These are phyloP conservation scores for Musa beccarii DNA, from an alignment of 176 grass and related monocot genomes.

Conservation along the genomic window DNA sequence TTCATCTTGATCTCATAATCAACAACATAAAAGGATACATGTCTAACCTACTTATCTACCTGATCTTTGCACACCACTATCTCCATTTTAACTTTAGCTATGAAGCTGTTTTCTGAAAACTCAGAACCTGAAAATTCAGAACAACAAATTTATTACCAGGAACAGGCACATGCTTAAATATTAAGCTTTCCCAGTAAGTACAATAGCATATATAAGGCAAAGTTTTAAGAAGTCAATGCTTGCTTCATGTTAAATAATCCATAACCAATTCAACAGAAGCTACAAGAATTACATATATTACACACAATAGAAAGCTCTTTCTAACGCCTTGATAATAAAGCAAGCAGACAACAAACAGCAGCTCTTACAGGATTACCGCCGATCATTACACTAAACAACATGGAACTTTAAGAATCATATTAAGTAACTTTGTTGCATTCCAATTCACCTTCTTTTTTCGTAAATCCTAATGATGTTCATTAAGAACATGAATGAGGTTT, in stretches of 20 bases:
- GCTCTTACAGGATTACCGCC: no score
- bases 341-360: no score
- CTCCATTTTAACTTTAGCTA: constrained; percentile 77
- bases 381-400: no score
- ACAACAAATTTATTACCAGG: not conserved
- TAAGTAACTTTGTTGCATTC: no score
- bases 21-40: not conserved
- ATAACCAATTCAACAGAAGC: not conserved
- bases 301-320: no score
- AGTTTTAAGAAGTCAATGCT: not conserved
- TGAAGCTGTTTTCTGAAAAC: constrained; percentile 79
- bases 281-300: no score
- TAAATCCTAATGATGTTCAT: no score
- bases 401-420: no score
- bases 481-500: no score
- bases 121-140: constrained; percentile 49
- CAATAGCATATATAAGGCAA: not conserved
- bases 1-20: not conserved
- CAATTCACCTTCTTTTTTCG: no score
- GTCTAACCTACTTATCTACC: constrained; percentile 26
- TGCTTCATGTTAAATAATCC: not conserved
- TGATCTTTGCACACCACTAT: constrained; percentile 64
- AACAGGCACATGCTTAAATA: not conserved
- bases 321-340: no score
- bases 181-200: not conserved